Percentiles rank a stretch among this genome's conserved stretches.
Evolutionary conservation across 352 stramenopile genomes (phyloP).

Genomic region (Salisapilia sapeloensis): DNA sequence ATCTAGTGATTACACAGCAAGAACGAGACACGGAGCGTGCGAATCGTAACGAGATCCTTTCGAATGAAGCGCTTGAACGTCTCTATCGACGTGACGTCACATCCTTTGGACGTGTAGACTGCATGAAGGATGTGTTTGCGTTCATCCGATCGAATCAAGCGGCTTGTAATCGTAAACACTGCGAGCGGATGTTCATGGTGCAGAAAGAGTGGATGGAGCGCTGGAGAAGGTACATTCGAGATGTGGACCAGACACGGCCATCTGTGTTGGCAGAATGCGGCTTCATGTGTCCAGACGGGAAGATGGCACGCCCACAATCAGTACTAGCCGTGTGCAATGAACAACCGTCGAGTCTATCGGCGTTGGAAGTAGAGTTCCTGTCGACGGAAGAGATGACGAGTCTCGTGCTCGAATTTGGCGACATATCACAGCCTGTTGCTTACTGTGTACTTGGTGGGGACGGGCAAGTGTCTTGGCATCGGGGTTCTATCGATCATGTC

Average conservation of each 20-base stretch:
- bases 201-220: conserved; percentile 28
- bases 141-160: too few species aligned
- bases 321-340: conserved; percentile 22
- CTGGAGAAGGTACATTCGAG: conserved; percentile 60
- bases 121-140: conserved; percentile 24
- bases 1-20: conserved; percentile 28
- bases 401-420: conserved; percentile 5
- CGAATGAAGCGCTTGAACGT: conserved; percentile 16
- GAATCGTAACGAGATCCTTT: conserved; percentile 40
- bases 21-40: conserved; percentile 31
- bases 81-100: conserved; percentile 27
- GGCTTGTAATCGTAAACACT: conserved; percentile 1
- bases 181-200: conserved; percentile 35
- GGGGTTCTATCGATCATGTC: too few species aligned
- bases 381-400: conserved; percentile 36
- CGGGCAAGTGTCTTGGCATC: too few species aligned
- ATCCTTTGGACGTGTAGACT: conserved; percentile 6
- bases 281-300: conserved; percentile 32
- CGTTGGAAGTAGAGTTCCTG: conserved; percentile 43
- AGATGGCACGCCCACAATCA: conserved; percentile 28
- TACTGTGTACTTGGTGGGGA: too few species aligned
- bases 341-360: conserved; percentile 15
- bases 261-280: conserved; percentile 10
- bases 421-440: not conserved
- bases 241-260: conserved; percentile 27